phyloP scores from a whole-genome alignment of 805 yeast genomes.

The Kazachstania viticola region DNA sequence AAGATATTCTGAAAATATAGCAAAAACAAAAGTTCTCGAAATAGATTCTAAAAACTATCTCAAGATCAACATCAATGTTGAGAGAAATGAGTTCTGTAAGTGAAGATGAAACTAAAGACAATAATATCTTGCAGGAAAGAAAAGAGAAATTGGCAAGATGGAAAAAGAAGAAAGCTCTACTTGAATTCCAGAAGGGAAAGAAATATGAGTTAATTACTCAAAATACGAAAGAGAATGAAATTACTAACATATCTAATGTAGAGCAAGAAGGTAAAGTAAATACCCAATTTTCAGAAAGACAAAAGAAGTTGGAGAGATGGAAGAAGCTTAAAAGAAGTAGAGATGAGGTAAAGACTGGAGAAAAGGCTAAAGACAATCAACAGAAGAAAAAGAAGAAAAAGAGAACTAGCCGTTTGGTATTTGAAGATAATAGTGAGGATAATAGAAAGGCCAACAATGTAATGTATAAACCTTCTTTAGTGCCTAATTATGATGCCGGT shows the following conservation, averaged over 20 bases:
- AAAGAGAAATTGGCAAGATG: constrained; percentile 47
- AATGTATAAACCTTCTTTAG: constrained; percentile 1
- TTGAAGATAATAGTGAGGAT: constrained; percentile 17
- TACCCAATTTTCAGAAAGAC: constrained; percentile 20
- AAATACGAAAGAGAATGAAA: background rate
- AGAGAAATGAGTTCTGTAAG: constrained; percentile 13
- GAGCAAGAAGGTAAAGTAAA: constrained; percentile 1
- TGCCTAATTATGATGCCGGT: constrained; percentile 2
- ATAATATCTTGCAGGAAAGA: constrained; percentile 30
- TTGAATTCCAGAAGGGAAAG: constrained; percentile 17
- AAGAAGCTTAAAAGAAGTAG: constrained; percentile 30
- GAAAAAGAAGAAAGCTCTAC: constrained; percentile 42
- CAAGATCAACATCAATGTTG: too few relatives aligned
- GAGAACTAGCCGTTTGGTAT: constrained; percentile 2
- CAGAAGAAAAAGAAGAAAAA: constrained; percentile 2
- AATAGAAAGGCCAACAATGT: background rate
- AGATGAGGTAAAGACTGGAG: constrained; percentile 10
- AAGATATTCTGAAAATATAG: too few relatives aligned
- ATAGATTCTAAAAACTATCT: too few relatives aligned
- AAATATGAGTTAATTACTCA: constrained; percentile 4
- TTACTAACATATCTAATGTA: background rate
- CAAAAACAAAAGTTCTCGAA: too few relatives aligned
- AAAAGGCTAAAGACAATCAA: background rate
- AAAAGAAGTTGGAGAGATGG: constrained; percentile 40
- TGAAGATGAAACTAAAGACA: constrained; percentile 12